A percentile compares a stretch with the other conserved stretches of the same genome.
Evolutionary conservation across 768 basidiomycete species (phyloP).

Genomic region (Podaxis carcinomalis): DNA sequence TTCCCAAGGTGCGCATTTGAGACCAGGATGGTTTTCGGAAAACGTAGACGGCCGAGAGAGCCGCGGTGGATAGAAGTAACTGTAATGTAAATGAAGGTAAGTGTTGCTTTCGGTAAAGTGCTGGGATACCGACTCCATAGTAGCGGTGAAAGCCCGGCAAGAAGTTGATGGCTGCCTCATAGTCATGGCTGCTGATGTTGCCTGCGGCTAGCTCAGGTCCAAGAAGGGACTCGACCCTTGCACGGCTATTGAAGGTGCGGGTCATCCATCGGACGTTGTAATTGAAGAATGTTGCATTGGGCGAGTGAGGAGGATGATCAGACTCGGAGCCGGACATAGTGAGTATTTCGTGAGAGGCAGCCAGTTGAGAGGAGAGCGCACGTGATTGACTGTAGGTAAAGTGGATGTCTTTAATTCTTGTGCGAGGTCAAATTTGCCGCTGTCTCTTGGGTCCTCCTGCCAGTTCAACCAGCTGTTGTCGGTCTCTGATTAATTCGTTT

Average conservation of each 20-base stretch:
- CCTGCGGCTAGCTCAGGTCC: conserved; percentile 50
- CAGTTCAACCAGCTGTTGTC: not conserved
- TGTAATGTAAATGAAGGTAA: not conserved
- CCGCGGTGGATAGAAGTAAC: conserved; percentile 1
- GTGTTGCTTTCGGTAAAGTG: not conserved
- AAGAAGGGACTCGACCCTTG: conserved; percentile 41
- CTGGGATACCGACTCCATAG: conserved; percentile 29
- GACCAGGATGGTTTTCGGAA: conserved; percentile 6
- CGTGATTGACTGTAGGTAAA: not conserved
- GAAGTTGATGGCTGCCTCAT: conserved; percentile 49
- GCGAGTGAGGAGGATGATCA: not conserved
- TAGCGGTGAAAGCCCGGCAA: conserved; percentile 40
- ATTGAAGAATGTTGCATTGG: conserved; percentile 9
- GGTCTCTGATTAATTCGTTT: not conserved
- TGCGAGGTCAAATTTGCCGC: not conserved
- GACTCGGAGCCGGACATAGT: conserved; percentile 5
- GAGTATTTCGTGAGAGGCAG: not conserved
- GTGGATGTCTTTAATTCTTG: not conserved
- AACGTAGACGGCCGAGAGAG: conserved; percentile 7
- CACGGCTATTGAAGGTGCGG: conserved; percentile 39
- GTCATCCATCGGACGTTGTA: conserved; percentile 34
- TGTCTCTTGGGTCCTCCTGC: not conserved
- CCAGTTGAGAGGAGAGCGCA: not conserved
- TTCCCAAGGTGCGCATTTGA: not conserved
- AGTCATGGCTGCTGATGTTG: conserved; percentile 49